These are phyloP conservation scores for Starmerella vaccinii DNA, from an alignment of 805 yeast species.

Conservation along the genomic window DNA sequence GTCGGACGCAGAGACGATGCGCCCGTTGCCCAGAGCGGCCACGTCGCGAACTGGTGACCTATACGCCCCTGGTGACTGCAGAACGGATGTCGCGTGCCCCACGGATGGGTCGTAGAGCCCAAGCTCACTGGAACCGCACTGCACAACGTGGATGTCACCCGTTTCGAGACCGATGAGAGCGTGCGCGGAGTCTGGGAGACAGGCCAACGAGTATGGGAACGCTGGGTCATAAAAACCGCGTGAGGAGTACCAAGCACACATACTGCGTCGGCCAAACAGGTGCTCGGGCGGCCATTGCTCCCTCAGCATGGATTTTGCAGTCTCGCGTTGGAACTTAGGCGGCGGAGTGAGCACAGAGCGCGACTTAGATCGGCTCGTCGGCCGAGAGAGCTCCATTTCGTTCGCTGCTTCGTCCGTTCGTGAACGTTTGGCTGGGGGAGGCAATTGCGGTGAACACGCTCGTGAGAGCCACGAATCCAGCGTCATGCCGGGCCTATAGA, in stretches of 20 bases:
- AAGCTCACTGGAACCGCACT: neutral
- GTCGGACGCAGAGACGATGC: neutral
- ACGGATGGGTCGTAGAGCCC: slow-evolving; percentile 1
- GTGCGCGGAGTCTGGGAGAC: slow-evolving; percentile 4
- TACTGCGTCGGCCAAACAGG: slow-evolving; percentile 1
- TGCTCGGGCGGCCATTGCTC: slow-evolving; percentile 2
- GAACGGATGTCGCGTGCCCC: neutral
- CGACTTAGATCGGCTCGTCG: neutral
- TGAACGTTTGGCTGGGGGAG: neutral
- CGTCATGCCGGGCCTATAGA: slow-evolving; percentile 1
- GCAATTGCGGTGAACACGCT: neutral
- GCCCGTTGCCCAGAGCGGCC: neutral
- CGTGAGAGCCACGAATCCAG: slow-evolving; percentile 13
- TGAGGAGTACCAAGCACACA: neutral
- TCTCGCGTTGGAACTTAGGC: neutral
- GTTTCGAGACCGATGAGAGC: slow-evolving; percentile 3
- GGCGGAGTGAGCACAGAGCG: neutral
- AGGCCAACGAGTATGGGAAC: neutral
- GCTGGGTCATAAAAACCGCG: neutral
- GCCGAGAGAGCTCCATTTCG: too few species aligned
- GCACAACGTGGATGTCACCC: slow-evolving; percentile 3
- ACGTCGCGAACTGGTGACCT: neutral
- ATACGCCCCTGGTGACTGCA: neutral
- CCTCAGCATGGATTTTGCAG: neutral
- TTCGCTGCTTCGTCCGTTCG: too few species aligned